phyloP scores from a whole-genome alignment of 805 yeast species.

The Kodamaea nitidulidarum region DNA sequence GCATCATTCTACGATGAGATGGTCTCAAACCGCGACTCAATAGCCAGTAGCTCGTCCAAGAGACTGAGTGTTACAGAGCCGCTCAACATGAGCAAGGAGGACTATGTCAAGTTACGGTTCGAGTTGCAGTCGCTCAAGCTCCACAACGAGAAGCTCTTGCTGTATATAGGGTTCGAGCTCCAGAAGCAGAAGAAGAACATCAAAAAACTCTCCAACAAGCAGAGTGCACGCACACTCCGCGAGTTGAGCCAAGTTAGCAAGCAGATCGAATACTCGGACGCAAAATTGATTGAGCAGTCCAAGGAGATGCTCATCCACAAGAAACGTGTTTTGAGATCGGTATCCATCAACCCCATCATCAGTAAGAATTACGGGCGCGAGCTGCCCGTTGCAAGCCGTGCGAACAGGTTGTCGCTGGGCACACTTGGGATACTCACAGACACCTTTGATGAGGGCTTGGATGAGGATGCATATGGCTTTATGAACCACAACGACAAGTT shows the following conservation, averaged over 20 bases:
- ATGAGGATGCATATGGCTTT: slow-evolving; percentile 31
- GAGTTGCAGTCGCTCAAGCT: slow-evolving; percentile 50
- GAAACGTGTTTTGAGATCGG: slow-evolving; percentile 40
- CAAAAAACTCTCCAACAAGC: slow-evolving; percentile 35
- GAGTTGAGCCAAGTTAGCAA: slow-evolving; percentile 14
- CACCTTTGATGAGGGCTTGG: slow-evolving; percentile 15
- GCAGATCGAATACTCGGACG: slow-evolving; percentile 48
- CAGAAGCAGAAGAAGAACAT: slow-evolving; percentile 46
- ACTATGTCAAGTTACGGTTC: slow-evolving; percentile 48
- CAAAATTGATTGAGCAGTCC: slow-evolving; percentile 47
- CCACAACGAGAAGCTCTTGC: slow-evolving; percentile 53
- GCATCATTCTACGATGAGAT: neutral
- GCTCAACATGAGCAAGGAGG: slow-evolving; percentile 39
- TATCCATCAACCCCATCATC: slow-evolving; percentile 25
- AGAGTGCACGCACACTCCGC: slow-evolving; percentile 23
- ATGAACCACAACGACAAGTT: slow-evolving; percentile 24
- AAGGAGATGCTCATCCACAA: slow-evolving; percentile 42
- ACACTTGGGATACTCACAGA: slow-evolving; percentile 8
- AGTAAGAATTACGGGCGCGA: slow-evolving; percentile 13
- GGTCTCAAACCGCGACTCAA: slow-evolving; percentile 12
- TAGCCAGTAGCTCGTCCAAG: slow-evolving; percentile 25
- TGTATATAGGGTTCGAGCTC: slow-evolving; percentile 54
- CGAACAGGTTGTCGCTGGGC: slow-evolving; percentile 6
- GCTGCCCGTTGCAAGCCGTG: slow-evolving; percentile 1
- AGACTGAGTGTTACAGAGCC: slow-evolving; percentile 26